Evolutionary conservation across 2,329 filamentous ascomycete species (phyloP).

Genomic region (Ciborinia camelliae): DNA sequence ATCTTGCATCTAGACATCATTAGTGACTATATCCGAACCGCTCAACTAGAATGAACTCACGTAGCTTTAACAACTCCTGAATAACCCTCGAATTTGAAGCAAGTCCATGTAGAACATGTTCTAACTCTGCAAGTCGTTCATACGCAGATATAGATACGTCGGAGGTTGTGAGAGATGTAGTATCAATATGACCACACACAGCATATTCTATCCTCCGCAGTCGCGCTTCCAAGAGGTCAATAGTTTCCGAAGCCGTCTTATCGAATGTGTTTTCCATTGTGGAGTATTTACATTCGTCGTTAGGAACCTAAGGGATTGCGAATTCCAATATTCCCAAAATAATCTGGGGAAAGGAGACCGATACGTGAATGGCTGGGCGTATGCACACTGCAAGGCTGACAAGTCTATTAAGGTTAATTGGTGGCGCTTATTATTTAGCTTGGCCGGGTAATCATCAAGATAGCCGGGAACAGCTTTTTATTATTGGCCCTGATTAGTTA

Average conservation of each 20-base stretch:
- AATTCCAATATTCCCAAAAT: not conserved
- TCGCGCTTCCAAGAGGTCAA: slow-evolving; percentile 36
- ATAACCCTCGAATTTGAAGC: slow-evolving; percentile 35
- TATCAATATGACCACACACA: slow-evolving; percentile 28
- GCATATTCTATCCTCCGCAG: slow-evolving; percentile 36
- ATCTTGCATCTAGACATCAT: slow-evolving; percentile 32
- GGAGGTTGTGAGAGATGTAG: slow-evolving; percentile 13
- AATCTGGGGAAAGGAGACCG: slow-evolving; percentile 15
- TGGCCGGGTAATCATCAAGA: not conserved
- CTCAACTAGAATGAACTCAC: slow-evolving; percentile 25
- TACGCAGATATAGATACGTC: slow-evolving; percentile 22
- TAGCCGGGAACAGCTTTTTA: not conserved
- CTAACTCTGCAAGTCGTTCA: slow-evolving; percentile 26
- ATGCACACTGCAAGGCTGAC: slow-evolving; percentile 16
- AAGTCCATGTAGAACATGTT: slow-evolving; percentile 32
- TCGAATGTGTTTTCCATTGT: slow-evolving; percentile 36
- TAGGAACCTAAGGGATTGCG: not conserved
- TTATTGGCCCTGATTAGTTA: not conserved
- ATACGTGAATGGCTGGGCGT: not conserved
- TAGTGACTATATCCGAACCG: slow-evolving; percentile 12
- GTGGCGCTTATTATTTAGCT: slow-evolving; percentile 10
- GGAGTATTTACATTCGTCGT: not conserved
- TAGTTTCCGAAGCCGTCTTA: slow-evolving; percentile 35
- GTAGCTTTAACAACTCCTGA: slow-evolving; percentile 36
- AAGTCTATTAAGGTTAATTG: not conserved